Base-by-base conservation (phyloP, 2,329 filamentous ascomycete genomes). In the Fusarium liriodendri region DNA sequence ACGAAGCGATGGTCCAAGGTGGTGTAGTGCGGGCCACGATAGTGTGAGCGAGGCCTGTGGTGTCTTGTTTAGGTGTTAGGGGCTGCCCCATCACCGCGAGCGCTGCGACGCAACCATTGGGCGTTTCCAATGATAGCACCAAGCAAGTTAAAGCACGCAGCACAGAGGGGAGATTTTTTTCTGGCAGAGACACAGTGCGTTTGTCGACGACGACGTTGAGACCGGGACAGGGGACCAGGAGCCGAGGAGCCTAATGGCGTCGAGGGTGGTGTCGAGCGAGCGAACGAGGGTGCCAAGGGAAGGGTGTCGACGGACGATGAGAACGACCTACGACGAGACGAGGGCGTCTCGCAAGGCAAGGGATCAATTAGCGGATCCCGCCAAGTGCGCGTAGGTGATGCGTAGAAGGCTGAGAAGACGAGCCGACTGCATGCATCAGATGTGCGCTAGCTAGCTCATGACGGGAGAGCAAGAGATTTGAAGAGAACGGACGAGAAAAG, bases 161-260 rank as follows among this genome's bases (percentile, higher is more conserved):
- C 27, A 57, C 60, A 54, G 33, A 67, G 54, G 55, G 40, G 59
- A 65, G 66, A 62, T 40, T 62, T 62, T 62, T 55, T 42, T 22
- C 16, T 16, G 54, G 54, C 33, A 38, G 10, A 60, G 64, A 70
- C 73, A 69, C 66, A 70, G 69, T 69, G 64, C 72, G 66, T 67
- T 63, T 65, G 47, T 32, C 62, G 64, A 76, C 37, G 65, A 74
- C 66, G 65, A 74, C 66, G 73, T 71, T 72, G 50, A 70, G 64
- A 69, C 71, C 55, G 66, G 65, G 71, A 58, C 73, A 77, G 58
- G 72, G 73, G 69, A 60, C 63, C 54, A 76, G 61, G 67, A 77
- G 62, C 77, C 74, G 76, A 73, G 59, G 52, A 67, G 70, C 64
- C 74, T 69, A 75, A 76, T 67, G 58, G 62, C 62, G 66, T 70